Conservation (phyloP, 768 basidiomycete genomes). For the Lactarius evosmus region DNA sequence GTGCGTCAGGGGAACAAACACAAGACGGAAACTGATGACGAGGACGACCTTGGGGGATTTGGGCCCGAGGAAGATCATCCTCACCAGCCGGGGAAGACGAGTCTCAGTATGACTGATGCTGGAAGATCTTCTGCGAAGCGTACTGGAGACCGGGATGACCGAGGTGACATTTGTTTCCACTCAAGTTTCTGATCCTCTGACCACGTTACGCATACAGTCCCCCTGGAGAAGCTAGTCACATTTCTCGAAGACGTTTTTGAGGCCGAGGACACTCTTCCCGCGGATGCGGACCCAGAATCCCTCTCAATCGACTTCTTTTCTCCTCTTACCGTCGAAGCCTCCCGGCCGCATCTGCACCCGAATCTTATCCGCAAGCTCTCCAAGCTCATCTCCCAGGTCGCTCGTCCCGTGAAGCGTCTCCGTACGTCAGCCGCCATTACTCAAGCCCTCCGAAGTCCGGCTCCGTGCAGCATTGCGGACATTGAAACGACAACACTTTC, state of each 20-base stretch:
- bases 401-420: constrained; percentile 65
- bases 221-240: constrained; percentile 71
- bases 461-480: constrained; percentile 52
- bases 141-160: constrained; percentile 73
- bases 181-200: background rate
- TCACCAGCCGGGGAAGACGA: constrained; percentile 36
- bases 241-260: constrained; percentile 84
- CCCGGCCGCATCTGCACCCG: constrained; percentile 59
- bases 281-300: constrained; percentile 49
- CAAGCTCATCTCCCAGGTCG: constrained; percentile 63
- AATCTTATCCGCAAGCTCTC: constrained; percentile 62
- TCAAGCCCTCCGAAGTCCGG: constrained; percentile 47
- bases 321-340: constrained; percentile 50
- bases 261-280: constrained; percentile 67
- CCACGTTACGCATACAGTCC: constrained; percentile 39
- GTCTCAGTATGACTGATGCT: constrained; percentile 33
- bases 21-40: constrained; percentile 23
- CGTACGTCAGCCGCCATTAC: constrained; percentile 41
- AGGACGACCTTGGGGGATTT: constrained; percentile 31
- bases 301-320: constrained; percentile 66
- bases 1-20: constrained; percentile 21
- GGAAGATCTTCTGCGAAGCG: constrained; percentile 52
- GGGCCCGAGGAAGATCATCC: constrained; percentile 43
- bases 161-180: constrained; percentile 43
- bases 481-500: constrained; percentile 61